phyloP scores from a whole-genome alignment of 352 stramenopile genomes.

The Elongisporangium undulatum region DNA sequence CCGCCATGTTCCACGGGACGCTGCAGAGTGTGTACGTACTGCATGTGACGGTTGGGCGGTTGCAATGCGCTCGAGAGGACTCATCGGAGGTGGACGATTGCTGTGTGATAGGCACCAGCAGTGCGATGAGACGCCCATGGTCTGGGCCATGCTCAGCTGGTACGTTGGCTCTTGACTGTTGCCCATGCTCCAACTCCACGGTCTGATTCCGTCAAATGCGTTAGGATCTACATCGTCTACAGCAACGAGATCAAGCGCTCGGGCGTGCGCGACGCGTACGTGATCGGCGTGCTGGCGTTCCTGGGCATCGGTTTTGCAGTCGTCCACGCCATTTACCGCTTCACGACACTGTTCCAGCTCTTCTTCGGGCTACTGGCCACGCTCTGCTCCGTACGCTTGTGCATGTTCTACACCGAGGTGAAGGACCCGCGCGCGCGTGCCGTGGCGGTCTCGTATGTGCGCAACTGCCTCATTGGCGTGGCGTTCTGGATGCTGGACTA shows the following conservation, averaged over 20 bases:
- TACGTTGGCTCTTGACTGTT: slow-evolving; percentile 8
- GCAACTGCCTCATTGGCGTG: slow-evolving; percentile 56
- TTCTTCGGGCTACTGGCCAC: slow-evolving; percentile 67
- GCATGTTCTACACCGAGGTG: slow-evolving; percentile 53
- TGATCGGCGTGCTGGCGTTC: slow-evolving; percentile 44
- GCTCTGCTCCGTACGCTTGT: slow-evolving; percentile 43
- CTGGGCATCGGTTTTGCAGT: slow-evolving; percentile 63
- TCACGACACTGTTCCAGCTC: slow-evolving; percentile 73
- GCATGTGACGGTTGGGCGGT: not conserved
- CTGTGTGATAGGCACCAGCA: slow-evolving; percentile 45
- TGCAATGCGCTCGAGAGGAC: not conserved
- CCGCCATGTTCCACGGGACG: slow-evolving; percentile 83
- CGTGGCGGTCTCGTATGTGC: slow-evolving; percentile 58
- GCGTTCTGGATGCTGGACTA: slow-evolving; percentile 80
- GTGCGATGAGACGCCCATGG: slow-evolving; percentile 85
- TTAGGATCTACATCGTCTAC: slow-evolving; percentile 81
- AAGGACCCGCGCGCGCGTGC: slow-evolving; percentile 47
- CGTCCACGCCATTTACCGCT: slow-evolving; percentile 70
- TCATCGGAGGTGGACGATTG: not conserved
- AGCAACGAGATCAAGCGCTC: slow-evolving; percentile 59
- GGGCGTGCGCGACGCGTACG: slow-evolving; percentile 31
- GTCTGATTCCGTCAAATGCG: not conserved
- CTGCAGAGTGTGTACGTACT: slow-evolving; percentile 61
- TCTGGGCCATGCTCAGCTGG: slow-evolving; percentile 78
- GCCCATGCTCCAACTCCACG: not conserved